Evolutionary conservation across 2,329 filamentous ascomycete genomes (phyloP), one percentile per base, ranked within the genome.

Genomic region (Pseudogymnoascus sp.): DNA sequence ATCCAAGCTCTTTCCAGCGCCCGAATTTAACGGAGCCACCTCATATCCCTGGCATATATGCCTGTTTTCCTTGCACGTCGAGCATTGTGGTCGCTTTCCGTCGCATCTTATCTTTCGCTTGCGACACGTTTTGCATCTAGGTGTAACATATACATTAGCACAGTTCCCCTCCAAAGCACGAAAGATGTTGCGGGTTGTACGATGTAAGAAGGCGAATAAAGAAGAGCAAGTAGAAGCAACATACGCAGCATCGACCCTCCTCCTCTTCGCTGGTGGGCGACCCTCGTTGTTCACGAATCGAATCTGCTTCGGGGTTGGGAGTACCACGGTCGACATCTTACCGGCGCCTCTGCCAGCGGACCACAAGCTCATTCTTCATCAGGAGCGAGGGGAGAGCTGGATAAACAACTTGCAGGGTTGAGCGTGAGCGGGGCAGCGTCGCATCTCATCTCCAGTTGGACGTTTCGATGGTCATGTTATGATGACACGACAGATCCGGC

Each of bases 231-330:
- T 64, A 63, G 62, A 65, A 62, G 61, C 62, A 48, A 81, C 86
- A 74, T 80, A 89, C 84, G 89, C 89, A 70, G 89, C 87, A 75
- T 87, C 90, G 70, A 93, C 89, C 69, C 89, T 82, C 71, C 89
- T 82, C 69, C 89, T 81, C 75, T 92, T 93, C 27, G 87, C 87
- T 65, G 89, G 88, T 58, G 89, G 89, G 67, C 90, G 87, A 65
- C 89, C 89, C 75, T 92, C 88, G 70, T 87, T 91, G 66, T 90
- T 89, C 68, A 93, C 89, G 73, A 92, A 93, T 68, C 89, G 87
- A 67, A 90, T 89, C 72, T 82, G 81, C 73, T 82, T 85, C 62
- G 77, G 80, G 52, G 77, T 73, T 63, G 69, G 65, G 45, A 65
- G 63, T 35, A 59, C 60, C 60, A 59, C 58, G 58, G 58, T 59